Evolutionary conservation across 805 yeast species (phyloP).

Genomic region (Saccharomycopsis guyanensis): DNA sequence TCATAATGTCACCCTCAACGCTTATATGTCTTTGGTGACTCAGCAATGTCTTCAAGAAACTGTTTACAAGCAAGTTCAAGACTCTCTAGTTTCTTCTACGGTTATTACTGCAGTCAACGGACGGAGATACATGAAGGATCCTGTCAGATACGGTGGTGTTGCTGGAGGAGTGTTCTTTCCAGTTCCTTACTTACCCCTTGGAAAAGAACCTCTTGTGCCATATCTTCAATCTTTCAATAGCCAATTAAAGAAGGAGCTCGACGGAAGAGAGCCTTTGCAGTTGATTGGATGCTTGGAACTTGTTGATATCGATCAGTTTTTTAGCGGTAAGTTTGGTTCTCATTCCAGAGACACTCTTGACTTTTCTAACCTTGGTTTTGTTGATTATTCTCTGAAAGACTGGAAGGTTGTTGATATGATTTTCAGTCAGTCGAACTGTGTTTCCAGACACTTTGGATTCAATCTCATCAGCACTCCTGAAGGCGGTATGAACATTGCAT

Average conservation of each 20-base stretch:
- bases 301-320: neutral
- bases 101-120: neutral
- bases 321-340: neutral
- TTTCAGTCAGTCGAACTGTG: neutral
- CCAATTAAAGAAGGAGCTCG: neutral
- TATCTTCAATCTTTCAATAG: neutral
- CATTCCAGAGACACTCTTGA: neutral
- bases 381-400: neutral
- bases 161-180: neutral
- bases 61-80: neutral
- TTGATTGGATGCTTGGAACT: neutral
- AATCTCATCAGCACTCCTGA: neutral
- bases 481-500: neutral
- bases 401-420: constrained; percentile 1
- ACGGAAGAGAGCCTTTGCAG: neutral
- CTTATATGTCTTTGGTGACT: neutral
- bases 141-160: neutral
- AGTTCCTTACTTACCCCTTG: neutral
- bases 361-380: constrained; percentile 1
- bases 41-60: neutral
- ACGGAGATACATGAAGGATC: neutral
- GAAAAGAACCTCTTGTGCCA: neutral
- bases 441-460: neutral
- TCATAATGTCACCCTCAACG: neutral
- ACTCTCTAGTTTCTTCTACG: neutral